These are phyloP conservation scores for Exophiala xenobiotica DNA, from an alignment of 2,329 filamentous ascomycete species.

Conservation along the genomic window DNA sequence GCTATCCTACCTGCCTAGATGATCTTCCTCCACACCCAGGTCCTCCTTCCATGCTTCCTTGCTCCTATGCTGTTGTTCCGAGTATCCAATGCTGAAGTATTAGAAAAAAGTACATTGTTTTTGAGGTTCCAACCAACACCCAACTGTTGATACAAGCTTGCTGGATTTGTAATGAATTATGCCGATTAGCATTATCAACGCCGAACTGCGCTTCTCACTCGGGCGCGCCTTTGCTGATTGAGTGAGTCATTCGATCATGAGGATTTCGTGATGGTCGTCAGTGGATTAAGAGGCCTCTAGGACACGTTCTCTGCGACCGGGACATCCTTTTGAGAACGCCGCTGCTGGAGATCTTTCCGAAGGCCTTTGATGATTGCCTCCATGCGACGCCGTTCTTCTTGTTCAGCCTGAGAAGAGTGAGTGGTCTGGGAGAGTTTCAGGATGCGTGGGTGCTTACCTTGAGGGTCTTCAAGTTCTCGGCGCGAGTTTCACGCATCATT, in stretches of 20 bases:
- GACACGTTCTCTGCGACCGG: constrained; percentile 1
- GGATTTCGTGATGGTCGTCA: constrained; percentile 7
- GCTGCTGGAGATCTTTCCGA: constrained; percentile 41
- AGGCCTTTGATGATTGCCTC: constrained; percentile 60
- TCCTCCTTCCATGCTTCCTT: neutral
- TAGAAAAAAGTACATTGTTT: neutral
- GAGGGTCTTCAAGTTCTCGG: constrained; percentile 63
- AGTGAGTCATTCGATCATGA: constrained; percentile 1
- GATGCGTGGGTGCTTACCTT: constrained; percentile 52
- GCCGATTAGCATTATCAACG: constrained; percentile 7
- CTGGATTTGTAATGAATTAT: constrained; percentile 1
- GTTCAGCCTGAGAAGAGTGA: constrained; percentile 56
- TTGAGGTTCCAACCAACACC: neutral
- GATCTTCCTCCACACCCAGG: neutral
- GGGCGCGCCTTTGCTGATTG: no score
- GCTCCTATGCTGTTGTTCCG: neutral
- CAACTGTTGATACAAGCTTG: constrained; percentile 2
- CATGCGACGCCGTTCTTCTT: constrained; percentile 68
- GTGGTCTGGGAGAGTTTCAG: constrained; percentile 1
- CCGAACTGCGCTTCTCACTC: no score
- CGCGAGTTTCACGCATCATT: constrained; percentile 73
- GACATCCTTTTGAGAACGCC: constrained; percentile 7
- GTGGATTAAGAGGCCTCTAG: constrained; percentile 7
- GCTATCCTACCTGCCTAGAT: neutral
- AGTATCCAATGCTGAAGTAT: neutral